Base-by-base conservation (phyloP, 495 filamentous ascomycete genomes). In the Neurospora cerealis region DNA sequence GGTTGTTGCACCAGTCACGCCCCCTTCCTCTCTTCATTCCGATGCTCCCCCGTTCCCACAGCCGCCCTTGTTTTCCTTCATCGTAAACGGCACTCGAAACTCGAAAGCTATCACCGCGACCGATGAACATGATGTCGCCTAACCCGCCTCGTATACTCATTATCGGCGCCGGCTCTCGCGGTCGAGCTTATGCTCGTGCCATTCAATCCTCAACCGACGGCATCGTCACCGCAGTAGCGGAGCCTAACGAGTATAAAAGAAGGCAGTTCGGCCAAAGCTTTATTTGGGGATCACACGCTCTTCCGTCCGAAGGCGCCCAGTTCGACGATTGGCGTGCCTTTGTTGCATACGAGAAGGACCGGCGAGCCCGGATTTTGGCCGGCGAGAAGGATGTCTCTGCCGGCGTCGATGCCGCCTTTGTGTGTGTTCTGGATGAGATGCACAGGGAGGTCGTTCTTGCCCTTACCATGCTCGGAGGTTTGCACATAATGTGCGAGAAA, bases 401-500 rank as follows among this genome's bases (percentile, higher is more conserved):
- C 10, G 88, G 88, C 2, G 86, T 97, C 2, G 93, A 97, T 80
- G 95, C 91, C 0, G 89, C 91, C 37, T 93, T 97, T 76, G 88
- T 99, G 48, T 97, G 95, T 79, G 93, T 94, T 1, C 85, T 93
- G 32, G 96, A 99, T 80, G 92, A 97, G 79, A 90, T 91, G 76
- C 96, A 99, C 80, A 88, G 87, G 7, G 92, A 93, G 71, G 90
- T 95, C n/a, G 86, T 96, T 32, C 81, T 88, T 17, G 91, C 87
- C 0, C 84, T 97, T 39, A 89, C 91, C 3, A 86, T 87, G 3
- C 84, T 96, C 0, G 84, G 87, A 6, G 80, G 79, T 13, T 81
- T 96, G 36, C 94, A 97, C 80, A 89, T 98, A 71, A 91, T 98
- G 83, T 95, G 94, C 84, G 96, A 99, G 84, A 99, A 99, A 81